Evolutionary conservation across 1,139 yeast species (phyloP).

Genomic region (Candida albicans): DNA sequence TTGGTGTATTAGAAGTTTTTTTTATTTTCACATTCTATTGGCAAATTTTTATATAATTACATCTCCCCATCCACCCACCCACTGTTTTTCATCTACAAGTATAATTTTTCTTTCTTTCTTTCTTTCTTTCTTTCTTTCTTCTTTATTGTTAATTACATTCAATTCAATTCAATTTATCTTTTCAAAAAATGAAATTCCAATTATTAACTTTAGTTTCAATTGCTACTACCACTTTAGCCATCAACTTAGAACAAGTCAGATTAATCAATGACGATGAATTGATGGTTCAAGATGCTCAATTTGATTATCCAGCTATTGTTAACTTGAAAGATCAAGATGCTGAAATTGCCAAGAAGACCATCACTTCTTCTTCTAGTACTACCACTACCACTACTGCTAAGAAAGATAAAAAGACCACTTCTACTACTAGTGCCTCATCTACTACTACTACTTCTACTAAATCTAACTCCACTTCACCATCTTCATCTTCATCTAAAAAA

Average conservation of each 20-base stretch:
- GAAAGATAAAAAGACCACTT: constrained; percentile 10
- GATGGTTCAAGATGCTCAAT: constrained; percentile 15
- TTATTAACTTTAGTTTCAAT: constrained; percentile 13
- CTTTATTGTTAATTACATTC: neutral
- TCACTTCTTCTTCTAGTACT: neutral
- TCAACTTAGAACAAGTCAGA: constrained; percentile 17
- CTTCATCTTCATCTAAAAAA: constrained; percentile 5
- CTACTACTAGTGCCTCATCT: constrained; percentile 5
- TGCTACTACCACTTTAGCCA: constrained; percentile 16
- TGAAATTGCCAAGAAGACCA: constrained; percentile 9
- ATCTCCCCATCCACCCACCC: no score
- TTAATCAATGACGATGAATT: constrained; percentile 16
- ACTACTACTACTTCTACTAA: constrained; percentile 10
- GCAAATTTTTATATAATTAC: no score
- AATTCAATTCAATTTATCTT: neutral
- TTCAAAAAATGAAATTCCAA: constrained; percentile 12
- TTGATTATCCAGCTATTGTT: constrained; percentile 14
- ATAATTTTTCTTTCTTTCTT: neutral
- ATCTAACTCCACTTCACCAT: constrained; percentile 2
- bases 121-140: constrained; percentile 1
- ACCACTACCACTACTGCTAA: constrained; percentile 6
- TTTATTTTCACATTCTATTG: no score
- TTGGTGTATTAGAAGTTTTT: no score
- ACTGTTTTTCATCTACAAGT: no score
- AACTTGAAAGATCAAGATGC: constrained; percentile 15